Evolutionary conservation across 768 basidiomycete genomes (phyloP), one percentile per base, ranked within the genome.

Genomic region (Trametes gibbosa): DNA sequence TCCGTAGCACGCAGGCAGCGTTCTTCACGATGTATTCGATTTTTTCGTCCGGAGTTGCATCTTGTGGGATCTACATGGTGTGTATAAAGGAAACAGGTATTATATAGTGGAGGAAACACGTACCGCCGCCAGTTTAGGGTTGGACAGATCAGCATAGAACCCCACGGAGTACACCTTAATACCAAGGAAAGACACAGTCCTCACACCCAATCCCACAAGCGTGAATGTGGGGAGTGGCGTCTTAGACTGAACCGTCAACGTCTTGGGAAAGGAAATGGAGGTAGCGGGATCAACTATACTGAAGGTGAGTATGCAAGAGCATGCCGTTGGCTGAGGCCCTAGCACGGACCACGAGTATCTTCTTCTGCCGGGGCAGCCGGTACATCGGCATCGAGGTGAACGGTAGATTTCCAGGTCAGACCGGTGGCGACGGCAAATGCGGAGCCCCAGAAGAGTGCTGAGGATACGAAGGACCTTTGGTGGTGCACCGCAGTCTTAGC

Each of bases 111-210:
- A 3, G 5, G 17, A 9, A n/a, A 34, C 10, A 67, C 75, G 51
- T 51, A 88, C 87, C 53, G 80, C 79, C 52, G 80, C 79, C 57
- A 90, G 77, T 41, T 77, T 79, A 0, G 86, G 82, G 61, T 85
- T 82, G n/a, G 76, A 66, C 43, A 93, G 74, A 69, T 96, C 92
- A 6, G 91, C 89, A 71, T 96, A 97, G 74, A 97, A 93, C 2
- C 83, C 95, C 34, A 92, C 84, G 12, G 89, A 89, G 73, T 97
- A 97, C 16, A 96, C 94, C 68, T 91, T 85, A 63, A 97, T 83
- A 7, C 86, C 81, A 39, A 96, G 77, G 73, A 97, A 94, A 14
- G 92, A 93, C 29, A 97, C 93, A 0, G 87, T 91, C 50, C 95
- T 79, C 39, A 94, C 92, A 23, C 95, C 95, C 0, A 92, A 75